Evolutionary conservation across 2,329 filamentous ascomycete genomes (phyloP), one percentile per base, ranked within the genome.

Genomic region (Aspergillus eucalypticola): DNA sequence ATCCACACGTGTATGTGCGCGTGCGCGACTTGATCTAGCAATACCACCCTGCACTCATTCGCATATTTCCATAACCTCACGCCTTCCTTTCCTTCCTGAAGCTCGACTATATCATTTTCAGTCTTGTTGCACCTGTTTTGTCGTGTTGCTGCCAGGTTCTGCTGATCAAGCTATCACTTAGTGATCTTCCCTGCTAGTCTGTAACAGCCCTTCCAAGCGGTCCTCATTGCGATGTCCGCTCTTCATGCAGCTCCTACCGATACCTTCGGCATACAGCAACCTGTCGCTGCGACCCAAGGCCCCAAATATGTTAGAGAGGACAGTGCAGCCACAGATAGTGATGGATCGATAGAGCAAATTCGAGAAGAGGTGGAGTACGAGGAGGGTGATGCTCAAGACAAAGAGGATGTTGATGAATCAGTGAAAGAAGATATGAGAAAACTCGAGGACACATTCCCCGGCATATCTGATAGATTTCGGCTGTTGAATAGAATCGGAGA

Each of bases 401-500:
- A 76, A 15, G 75, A 79, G 50, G 75, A 79, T 42, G 69, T 76
- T 27, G 78, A 82, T 44, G 77, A 78, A 56, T 75, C 73, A 1
- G 90, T 96, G 13, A 85, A 87, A 63, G 87, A 92, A 56, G 95
- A 99, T 75, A 99, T 99, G 86, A 86, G 87, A 55, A 91, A 88
- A 67, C 86, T 99, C 59, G 88, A 94, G 68, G 83, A 87, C 56
- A 89, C 88, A 35, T 97, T 98, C 73, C 88, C 88, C 39, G 91
- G 90, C 54, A 96, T 98, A 74, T 89, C 86, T 66, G 84, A 91
- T 69, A 87, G 89, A 60, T 99, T 94, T 77, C 88, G 93, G 56
- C 79, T 99, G 57, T 95, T 99, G 74, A 97, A 97, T 78, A 89
- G 94, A 64, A 99, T 99, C 71, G 95, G 95, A 71, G 95, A 99